These are phyloP conservation scores for Plasmodium chabaudi DNA, from an alignment of 169 alveolate species.

Conservation along the genomic window DNA sequence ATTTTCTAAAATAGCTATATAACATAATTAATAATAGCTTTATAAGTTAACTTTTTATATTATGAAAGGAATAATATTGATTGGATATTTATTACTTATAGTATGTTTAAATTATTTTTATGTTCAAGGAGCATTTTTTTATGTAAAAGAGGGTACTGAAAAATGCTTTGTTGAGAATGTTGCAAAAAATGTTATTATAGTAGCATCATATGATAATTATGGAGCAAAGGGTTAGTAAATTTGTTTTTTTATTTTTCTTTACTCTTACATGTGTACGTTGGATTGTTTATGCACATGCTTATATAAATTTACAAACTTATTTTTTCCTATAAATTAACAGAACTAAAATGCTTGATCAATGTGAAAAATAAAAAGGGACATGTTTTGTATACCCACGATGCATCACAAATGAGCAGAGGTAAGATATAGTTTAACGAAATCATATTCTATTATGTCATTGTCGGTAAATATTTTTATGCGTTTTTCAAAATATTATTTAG, in stretches of 20 bases:
- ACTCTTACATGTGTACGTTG: not conserved
- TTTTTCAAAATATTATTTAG: slow-evolving; percentile 38
- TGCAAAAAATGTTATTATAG: slow-evolving; percentile 33
- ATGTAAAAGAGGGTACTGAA: slow-evolving; percentile 61
- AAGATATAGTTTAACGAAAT: not conserved
- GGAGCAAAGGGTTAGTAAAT: slow-evolving; percentile 32
- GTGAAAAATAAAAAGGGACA: slow-evolving; percentile 26
- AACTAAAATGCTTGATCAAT: slow-evolving; percentile 43
- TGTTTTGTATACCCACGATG: slow-evolving; percentile 43
- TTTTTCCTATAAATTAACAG: not conserved
- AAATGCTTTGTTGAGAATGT: slow-evolving; percentile 68
- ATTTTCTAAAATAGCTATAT: too few species aligned
- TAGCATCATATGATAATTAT: slow-evolving; percentile 57
- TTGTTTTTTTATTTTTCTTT: not conserved
- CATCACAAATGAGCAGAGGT: slow-evolving; percentile 52
- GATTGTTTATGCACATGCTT: not conserved
- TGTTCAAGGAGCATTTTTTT: slow-evolving; percentile 46
- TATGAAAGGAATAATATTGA: slow-evolving; percentile 23
- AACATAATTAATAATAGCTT: too few species aligned
- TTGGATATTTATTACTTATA: not conserved
- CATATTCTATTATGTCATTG: not conserved
- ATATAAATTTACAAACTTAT: not conserved
- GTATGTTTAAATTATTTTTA: not conserved
- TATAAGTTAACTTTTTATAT: too few species aligned
- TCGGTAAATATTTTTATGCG: not conserved